phyloP scores from a whole-genome alignment of 177 flowering plant species.

The Vitis hybrid region DNA sequence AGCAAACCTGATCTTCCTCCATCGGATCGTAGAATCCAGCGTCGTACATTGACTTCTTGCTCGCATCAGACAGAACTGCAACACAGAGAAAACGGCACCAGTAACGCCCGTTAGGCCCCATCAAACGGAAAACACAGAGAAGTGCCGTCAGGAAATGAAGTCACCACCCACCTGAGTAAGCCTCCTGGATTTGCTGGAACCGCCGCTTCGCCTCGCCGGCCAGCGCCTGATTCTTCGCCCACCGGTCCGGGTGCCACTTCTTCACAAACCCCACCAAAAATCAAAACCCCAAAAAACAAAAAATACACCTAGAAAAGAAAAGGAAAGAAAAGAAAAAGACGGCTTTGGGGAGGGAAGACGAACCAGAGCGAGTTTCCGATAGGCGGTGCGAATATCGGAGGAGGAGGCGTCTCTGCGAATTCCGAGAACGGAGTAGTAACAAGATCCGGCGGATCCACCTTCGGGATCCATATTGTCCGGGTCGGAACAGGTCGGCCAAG shows the following conservation, averaged over 20 bases:
- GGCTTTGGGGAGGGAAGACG: background rate
- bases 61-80: constrained; percentile 48
- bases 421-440: constrained; percentile 51
- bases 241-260: constrained; percentile 95
- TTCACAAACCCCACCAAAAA: constrained; percentile 17
- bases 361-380: constrained; percentile 61
- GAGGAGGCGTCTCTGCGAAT: constrained; percentile 46
- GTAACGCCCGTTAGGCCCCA: background rate
- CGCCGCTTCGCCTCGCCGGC: constrained; percentile 72
- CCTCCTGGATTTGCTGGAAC: constrained; percentile 77
- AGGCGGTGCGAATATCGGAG: constrained; percentile 50
- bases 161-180: constrained; percentile 61
- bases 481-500: background rate
- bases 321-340: background rate
- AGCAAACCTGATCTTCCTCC: constrained; percentile 34
- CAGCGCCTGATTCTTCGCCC: constrained; percentile 47
- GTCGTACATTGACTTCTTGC: constrained; percentile 47
- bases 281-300: background rate
- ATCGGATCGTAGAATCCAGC: constrained; percentile 47
- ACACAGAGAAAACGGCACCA: background rate
- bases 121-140: too few species aligned
- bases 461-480: constrained; percentile 26
- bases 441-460: constrained; percentile 38
- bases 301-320: background rate
- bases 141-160: too few species aligned